Percentiles rank a stretch among this genome's conserved stretches.
Conservation (phyloP, 2,329 filamentous ascomycete species). For the Curvularia hawaiiensis region DNA sequence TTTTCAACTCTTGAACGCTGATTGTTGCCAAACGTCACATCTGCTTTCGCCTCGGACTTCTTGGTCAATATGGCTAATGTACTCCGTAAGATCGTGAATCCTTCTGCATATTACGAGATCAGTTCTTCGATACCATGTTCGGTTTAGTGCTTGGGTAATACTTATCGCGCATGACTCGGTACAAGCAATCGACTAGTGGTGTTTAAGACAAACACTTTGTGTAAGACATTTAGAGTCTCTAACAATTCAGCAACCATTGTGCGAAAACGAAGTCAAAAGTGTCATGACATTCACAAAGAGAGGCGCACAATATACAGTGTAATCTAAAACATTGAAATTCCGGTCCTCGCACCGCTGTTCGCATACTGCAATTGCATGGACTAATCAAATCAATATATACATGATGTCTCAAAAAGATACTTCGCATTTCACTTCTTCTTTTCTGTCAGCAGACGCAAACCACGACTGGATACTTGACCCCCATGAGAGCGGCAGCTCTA, state of each 20-base stretch:
- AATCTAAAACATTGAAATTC: background rate
- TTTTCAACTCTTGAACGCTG: background rate
- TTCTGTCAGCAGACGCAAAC: background rate
- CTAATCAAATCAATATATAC: background rate
- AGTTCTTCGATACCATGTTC: background rate
- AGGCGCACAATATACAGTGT: background rate
- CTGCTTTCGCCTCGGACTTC: background rate
- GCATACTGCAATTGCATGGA: background rate
- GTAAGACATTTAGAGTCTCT: background rate
- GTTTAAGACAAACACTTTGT: background rate
- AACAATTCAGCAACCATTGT: background rate
- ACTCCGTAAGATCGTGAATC: no score
- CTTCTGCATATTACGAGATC: background rate
- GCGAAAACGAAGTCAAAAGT: background rate
- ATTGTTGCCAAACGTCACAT: background rate
- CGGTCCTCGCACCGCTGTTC: background rate
- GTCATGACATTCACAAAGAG: background rate
- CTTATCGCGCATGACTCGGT: background rate
- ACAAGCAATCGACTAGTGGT: background rate
- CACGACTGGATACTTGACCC: background rate
- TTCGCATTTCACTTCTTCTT: background rate
- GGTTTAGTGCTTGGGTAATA: background rate
- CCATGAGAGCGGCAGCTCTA: background rate
- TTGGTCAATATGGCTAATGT: no score
- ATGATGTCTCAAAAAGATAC: background rate